Base-by-base conservation (phyloP, 2,329 filamentous ascomycete genomes). In the Epichloe scottii region DNA sequence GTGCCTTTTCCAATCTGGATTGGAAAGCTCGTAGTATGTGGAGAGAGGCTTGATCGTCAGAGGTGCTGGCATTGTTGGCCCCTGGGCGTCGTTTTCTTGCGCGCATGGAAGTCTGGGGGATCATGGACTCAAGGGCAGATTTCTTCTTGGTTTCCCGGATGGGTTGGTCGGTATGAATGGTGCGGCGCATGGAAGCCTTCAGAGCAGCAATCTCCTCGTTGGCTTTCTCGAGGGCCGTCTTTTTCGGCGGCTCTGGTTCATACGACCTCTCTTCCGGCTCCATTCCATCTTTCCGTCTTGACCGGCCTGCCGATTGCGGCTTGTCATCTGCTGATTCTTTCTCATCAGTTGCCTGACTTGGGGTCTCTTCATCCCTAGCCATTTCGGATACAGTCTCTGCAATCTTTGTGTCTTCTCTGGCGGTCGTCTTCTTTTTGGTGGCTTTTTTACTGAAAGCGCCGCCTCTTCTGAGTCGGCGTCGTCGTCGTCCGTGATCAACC, bases 141-240 rank as follows among this genome's bases (percentile, higher is more conserved):
- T 84, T 84, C 60, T 78, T 79, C 56, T 78, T 50, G 23, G 39
- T 78, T 56, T 81, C 75, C 53, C 74, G 70, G 30, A 74, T 72
- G 1, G 74, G 69, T 17, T 57, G 71, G 38, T 64, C 73, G 0
- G 66, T 61, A 49, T 76, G 68, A 26, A 78, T 68, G 21, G 75
- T 84, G 35, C 87, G 77, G 62, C 82, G 85, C 84, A 93, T 88
- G 0, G 85, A 89, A 8, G 85, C 85, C 65, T 90, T 91, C 4
- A 93, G 70, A 1, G 84, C 84, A 4, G 85, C 85, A 50, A 91
- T 89, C 60, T 93, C 84, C 38, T 87, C 85, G 57, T 90, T 90
- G 3, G 85, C 87, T 57, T 74, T 74, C 55, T 89, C 82, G 10
- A 90, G 68, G 0, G 75, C 73, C 1, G 74, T 74, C 59, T 77